Base-by-base conservation (phyloP, 2,329 filamentous ascomycete genomes). In the Teratosphaeriaceae sp. region DNA sequence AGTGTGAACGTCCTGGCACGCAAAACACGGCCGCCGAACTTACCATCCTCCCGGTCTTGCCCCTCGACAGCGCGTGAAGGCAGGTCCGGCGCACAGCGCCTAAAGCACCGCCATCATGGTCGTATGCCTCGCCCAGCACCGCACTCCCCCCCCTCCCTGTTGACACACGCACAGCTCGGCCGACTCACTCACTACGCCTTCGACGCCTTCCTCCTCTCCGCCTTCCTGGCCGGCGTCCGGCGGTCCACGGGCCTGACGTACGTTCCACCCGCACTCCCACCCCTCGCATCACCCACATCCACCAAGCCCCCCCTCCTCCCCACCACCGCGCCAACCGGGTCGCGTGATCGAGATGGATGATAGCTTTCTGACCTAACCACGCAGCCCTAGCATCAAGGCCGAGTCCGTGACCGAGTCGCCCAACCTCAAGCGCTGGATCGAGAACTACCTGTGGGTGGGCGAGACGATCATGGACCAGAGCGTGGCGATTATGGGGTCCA, bases 391-490 rank as follows among this genome's bases (percentile, higher is more conserved):
- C 75, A 77, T 98, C 69, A 87, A 88, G 72, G 83, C 85, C 58
- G 88, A 96, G 53, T 82, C 82, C 56, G 77, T 95, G 60, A 78
- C 84, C 63, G 87, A 94, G 45, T 90, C 82, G 66, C 85, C 87
- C 64, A 84, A 89, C 50, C 68, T 92, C 55, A 83, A 84, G 64
- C 83, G 82, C 40, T 97, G 89, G 88, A 80, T 97, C 54, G 84
- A 90, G 61, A 90, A 84, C 64, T 97, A 97, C 66, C 80, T 97
- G 33, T 88, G 88, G 50, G 83, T 96, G 15, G 92, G 92, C 57
- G 92, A 98, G 72, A 95, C 88, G 80, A 85, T 96, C 52, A 94
- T 98, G 88, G 92, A 98, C 67, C 85, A 94, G 71, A 94, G 88
- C 22, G 88, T 97, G 23, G 89, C 89, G 30, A 79, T 97, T 44